Evolutionary conservation across 352 stramenopile genomes (phyloP).

Genomic region (Phytopythium mirpurense): DNA sequence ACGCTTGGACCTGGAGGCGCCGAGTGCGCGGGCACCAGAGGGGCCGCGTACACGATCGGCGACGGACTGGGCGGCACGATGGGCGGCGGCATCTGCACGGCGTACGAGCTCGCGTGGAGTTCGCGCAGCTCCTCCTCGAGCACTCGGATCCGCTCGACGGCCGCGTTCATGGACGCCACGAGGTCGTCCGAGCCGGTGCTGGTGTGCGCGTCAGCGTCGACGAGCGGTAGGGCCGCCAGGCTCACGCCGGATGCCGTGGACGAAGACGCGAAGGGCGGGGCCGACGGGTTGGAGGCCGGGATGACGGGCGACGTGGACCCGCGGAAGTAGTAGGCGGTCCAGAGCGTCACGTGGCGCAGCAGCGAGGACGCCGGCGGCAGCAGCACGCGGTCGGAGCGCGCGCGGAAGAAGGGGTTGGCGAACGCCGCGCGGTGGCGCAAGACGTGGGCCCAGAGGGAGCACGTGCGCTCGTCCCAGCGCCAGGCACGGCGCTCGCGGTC

Average conservation of each 20-base stretch:
- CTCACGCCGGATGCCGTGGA: not conserved
- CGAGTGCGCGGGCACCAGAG: not conserved
- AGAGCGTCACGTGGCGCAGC: slow-evolving; percentile 70
- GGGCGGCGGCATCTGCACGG: slow-evolving; percentile 5
- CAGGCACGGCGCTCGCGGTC: slow-evolving; percentile 64
- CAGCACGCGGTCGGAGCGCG: slow-evolving; percentile 37
- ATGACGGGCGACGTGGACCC: slow-evolving; percentile 36
- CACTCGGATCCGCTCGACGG: slow-evolving; percentile 33
- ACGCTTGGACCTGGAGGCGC: slow-evolving; percentile 6
- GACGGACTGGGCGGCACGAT: slow-evolving; percentile 6
- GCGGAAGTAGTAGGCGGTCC: slow-evolving; percentile 80
- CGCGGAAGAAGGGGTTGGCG: slow-evolving; percentile 70
- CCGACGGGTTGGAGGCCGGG: slow-evolving; percentile 34
- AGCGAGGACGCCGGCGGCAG: slow-evolving; percentile 50
- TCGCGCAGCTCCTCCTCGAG: slow-evolving; percentile 52
- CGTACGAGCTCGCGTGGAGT: slow-evolving; percentile 6
- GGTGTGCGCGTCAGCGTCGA: not conserved
- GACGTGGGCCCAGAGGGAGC: slow-evolving; percentile 66
- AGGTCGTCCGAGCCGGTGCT: slow-evolving; percentile 36
- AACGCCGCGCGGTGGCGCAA: slow-evolving; percentile 39
- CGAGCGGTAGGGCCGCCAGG: not conserved
- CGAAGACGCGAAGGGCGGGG: slow-evolving; percentile 33
- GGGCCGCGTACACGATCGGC: slow-evolving; percentile 5
- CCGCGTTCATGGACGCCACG: slow-evolving; percentile 45
- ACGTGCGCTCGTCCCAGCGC: slow-evolving; percentile 44